Percentiles rank a stretch among this genome's conserved stretches.
phyloP scores from a whole-genome alignment of 257 asterid species.

The Galeopsis tetrahit region DNA sequence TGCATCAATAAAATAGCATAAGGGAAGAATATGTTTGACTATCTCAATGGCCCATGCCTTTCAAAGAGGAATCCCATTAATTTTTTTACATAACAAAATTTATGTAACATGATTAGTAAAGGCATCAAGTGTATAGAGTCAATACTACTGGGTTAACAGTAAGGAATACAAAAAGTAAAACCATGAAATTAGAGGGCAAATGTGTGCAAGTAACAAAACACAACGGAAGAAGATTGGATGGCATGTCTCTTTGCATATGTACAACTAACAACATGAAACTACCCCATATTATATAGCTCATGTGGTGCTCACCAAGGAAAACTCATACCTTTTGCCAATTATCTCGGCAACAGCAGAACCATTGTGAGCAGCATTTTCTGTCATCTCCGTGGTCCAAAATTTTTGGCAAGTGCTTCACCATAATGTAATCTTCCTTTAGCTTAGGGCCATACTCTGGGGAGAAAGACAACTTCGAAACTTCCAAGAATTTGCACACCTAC shows the following conservation, averaged over 20 bases:
- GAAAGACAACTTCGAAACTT: conserved; percentile 88
- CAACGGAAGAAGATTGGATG: background rate
- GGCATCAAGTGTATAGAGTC: background rate
- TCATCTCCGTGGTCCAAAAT: conserved; percentile 44
- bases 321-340: conserved; percentile 91
- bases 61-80: background rate
- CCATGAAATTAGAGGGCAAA: conserved; percentile 10
- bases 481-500: conserved; percentile 91
- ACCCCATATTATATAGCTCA: conserved; percentile 13
- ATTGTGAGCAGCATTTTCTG: conserved; percentile 61
- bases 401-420: conserved; percentile 89
- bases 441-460: conserved; percentile 95
- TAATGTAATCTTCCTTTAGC: conserved; percentile 83
- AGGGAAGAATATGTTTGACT: background rate
- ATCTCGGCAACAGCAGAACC: conserved; percentile 87
- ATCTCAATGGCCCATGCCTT: background rate
- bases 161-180: background rate
- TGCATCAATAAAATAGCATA: conserved; percentile 7
- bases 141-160: conserved; percentile 12
- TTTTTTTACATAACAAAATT: conserved; percentile 21
- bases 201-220: conserved; percentile 16
- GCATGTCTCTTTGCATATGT: conserved; percentile 5
- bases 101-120: conserved; percentile 3
- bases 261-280: conserved; percentile 24
- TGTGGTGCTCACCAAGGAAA: conserved; percentile 28